Percentiles rank a stretch among this genome's conserved stretches.
These are phyloP conservation scores for Starmerella asiatica DNA, from an alignment of 805 yeast genomes.

Conservation along the genomic window DNA sequence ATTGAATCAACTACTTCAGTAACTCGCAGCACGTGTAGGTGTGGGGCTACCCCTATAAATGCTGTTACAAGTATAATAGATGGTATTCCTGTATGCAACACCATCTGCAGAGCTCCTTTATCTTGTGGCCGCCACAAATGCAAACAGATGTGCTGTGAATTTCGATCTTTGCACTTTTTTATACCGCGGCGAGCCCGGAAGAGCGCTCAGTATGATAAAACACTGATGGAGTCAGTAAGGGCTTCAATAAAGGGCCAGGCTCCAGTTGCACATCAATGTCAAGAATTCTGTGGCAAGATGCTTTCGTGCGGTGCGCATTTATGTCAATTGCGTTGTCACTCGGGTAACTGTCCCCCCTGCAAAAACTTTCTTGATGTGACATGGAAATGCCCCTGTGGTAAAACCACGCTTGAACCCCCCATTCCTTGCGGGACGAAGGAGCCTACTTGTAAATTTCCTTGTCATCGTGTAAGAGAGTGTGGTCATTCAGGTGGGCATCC, in stretches of 20 bases:
- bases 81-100: constrained; percentile 2
- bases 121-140: constrained; percentile 9
- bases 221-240: too few relatives aligned
- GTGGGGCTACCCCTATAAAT: too few relatives aligned
- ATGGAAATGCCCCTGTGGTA: constrained; percentile 25
- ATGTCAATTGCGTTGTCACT: constrained; percentile 24
- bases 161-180: background rate
- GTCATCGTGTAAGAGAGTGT: constrained; percentile 21
- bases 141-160: constrained; percentile 4
- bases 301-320: constrained; percentile 24
- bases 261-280: constrained; percentile 23
- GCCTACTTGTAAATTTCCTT: constrained; percentile 21
- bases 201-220: too few relatives aligned
- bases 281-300: constrained; percentile 19
- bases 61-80: too few relatives aligned
- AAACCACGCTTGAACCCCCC: constrained; percentile 24
- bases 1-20: too few relatives aligned
- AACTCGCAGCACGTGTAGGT: too few relatives aligned
- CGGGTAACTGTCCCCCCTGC: constrained; percentile 26
- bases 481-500: constrained; percentile 23
- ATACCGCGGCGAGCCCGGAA: too few relatives aligned
- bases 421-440: constrained; percentile 25
- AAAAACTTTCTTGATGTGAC: constrained; percentile 24
- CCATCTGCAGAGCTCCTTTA: constrained; percentile 4
- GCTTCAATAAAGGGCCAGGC: too few relatives aligned